Evolutionary conservation across 2,329 filamentous ascomycete genomes (phyloP), one percentile per base, ranked within the genome.

Genomic region (Rhexocercosporidium sp.): DNA sequence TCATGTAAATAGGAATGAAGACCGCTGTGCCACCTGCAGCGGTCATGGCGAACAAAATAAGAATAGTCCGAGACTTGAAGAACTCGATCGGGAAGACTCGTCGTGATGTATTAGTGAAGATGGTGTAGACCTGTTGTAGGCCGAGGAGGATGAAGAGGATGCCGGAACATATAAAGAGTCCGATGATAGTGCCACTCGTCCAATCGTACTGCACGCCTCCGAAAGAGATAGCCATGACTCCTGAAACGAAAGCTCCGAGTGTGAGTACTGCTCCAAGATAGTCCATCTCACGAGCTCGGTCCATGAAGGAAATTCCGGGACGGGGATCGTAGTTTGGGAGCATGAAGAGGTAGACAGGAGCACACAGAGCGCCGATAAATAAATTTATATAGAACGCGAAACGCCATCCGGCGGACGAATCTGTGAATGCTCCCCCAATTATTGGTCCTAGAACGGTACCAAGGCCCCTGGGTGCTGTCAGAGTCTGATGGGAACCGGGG

Each of bases 371-470:
- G 8, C 77, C 85, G 0, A 84, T 79, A 56, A 84, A 76, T 0
- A 88, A 78, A 70, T 66, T 66, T 18, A 66, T 83, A 71, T 89
- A 89, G 65, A 85, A 85, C 0, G 77, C 77, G 79, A 80, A 84
- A 51, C 83, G 69, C 83, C 83, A 85, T 0, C 78, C 80, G 0
- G 79, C 82, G 0, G 76, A 66, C 7, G 75, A 79, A 27, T 81
- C 79, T 6, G 77, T 77, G 49, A 85, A 84, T 0, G 79, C 81
- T 20, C 83, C 83, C 18, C 83, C 82, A 14, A 84, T 75, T 12
- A 85, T 76, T 0, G 83, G 84, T 0, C 84, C 84, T 1, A 85
- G 72, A 4, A 84, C 54, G 1, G 54, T 57, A 5, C 54, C 54
- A 12, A 57, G 31, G 16, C 54, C 54, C 78, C 4, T 61, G 20